Evolutionary conservation across 768 basidiomycete genomes (phyloP), one percentile per base, ranked within the genome.

Genomic region (Termitomyces sp.): DNA sequence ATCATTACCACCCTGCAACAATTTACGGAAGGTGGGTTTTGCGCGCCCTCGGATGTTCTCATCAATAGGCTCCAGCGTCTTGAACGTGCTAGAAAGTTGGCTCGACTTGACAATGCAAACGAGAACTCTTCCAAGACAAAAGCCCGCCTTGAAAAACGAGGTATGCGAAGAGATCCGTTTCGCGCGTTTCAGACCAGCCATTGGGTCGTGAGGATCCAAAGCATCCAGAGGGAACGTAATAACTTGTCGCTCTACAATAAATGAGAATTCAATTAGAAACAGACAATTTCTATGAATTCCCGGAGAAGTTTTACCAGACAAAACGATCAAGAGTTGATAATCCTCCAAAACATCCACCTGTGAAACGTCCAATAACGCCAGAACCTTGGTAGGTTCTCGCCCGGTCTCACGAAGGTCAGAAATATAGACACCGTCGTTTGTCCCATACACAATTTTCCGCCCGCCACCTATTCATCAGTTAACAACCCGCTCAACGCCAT

Each of bases 51-150:
- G 82, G 45, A 87, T 68, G 56, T 81, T 88, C 72, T 93, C 89
- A 66, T 98, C 95, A 58, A 98, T 92, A 0, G 97, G 97, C 63
- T 98, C 97, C 53, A 98, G 79, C 1, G 91, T 88, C 78, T 98
- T 98, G 78, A 98, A 97, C 20, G 96, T 98, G 61, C 93, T 98
- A 16, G 94, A 96, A 49, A 97, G 74, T 50, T 93, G 92, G 59
- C 89, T 92, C 1, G 93, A 91, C 73, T 98, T 99, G 66, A 98
- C 96, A 43, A 98, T 89, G 66, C 97, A 98, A 45, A 99, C 94
- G 11, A 99, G 81, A 16, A 91, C 91, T 55, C 87, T 83, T 35
- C 91, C 92, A 23, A 98, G 78, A 66, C 96, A 99, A 41, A 88
- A 82, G 0, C 97, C 97, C 9, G 92, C 89, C 71, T 98, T 98